Conservation (phyloP, 139 green algal species). For the Chloropicon primus region DNA sequence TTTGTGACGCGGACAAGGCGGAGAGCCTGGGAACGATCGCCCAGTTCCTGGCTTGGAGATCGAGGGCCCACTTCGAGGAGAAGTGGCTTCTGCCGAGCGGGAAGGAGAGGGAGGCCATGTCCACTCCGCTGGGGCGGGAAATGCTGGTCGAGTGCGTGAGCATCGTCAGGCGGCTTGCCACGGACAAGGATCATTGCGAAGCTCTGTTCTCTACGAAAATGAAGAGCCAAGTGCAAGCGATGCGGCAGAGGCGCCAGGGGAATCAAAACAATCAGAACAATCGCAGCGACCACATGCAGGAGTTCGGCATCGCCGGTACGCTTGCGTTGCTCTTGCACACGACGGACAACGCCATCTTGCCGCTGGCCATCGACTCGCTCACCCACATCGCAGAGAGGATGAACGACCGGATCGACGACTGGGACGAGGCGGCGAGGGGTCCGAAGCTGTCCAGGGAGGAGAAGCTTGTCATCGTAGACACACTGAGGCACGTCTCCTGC, state of each 20-base stretch:
- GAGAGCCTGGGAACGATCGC: slow-evolving; percentile 20
- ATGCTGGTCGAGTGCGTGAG: slow-evolving; percentile 29
- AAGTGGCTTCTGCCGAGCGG: slow-evolving; percentile 5
- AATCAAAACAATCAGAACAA: too few relatives aligned
- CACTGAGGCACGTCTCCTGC: not conserved
- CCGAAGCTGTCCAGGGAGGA: too few relatives aligned
- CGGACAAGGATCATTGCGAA: not conserved
- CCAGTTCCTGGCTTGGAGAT: slow-evolving; percentile 12
- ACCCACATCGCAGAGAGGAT: slow-evolving; percentile 26
- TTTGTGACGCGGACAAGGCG: slow-evolving; percentile 7
- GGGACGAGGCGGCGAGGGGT: too few relatives aligned
- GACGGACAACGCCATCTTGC: slow-evolving; percentile 29
- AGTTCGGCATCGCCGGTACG: slow-evolving; percentile 1
- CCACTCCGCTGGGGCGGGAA: slow-evolving; percentile 19
- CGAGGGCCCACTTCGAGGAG: slow-evolving; percentile 17
- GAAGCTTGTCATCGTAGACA: too few relatives aligned
- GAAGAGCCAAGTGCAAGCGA: too few relatives aligned
- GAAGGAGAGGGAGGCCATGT: not conserved
- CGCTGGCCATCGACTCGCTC: slow-evolving; percentile 29
- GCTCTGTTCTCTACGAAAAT: slow-evolving; percentile 4
- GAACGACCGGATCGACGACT: slow-evolving; percentile 3
- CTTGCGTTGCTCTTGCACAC: slow-evolving; percentile 22
- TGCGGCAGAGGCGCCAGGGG: too few relatives aligned
- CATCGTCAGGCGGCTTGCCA: slow-evolving; percentile 27
- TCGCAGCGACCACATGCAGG: too few relatives aligned